Evolutionary conservation across 2,329 filamentous ascomycete genomes (phyloP), one percentile per base, ranked within the genome.

Genomic region (Xylaria hypoxylon): DNA sequence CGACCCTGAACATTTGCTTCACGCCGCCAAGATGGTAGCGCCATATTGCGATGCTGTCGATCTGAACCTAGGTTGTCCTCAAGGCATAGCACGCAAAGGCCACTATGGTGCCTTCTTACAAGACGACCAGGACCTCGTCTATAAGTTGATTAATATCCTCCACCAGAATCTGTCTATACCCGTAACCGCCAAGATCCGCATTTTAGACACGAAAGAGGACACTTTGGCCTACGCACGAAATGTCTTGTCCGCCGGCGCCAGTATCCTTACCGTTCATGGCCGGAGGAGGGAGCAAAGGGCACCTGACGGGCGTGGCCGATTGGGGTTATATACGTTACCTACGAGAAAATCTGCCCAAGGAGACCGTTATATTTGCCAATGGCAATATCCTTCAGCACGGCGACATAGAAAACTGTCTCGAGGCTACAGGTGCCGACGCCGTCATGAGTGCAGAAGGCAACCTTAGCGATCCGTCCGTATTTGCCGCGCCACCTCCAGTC

Each of bases 391-490:
- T 99, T 65, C 91, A 92, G 77, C 86, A 91, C 65, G 89, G 84
- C 0, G 95, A 99, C 77, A 83, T 99, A 11, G 86, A 90, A 57
- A 82, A 82, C 22, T 98, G 95, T 75, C 81, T 99, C 22, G 87
- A 89, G 56, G 92, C 85, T 4, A 99, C 96, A 0, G 94, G 94
- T 0, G 95, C 90, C 1, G 96, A 99, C 78, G 96, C 87, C 19
- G 89, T 99, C 58, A 98, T 99, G 96, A 95, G 91, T 71, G 96
- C 96, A 5, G 96, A 99, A 80, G 96, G 94, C 0, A 97, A 97
- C 76, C 85, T 99, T 0, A 95, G 93, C 75, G 93, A 99, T 76
- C 96, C 96, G 0, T 89, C 89, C 2, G 91, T 99, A 48, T 99
- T 99, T 76, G 89, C 90, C 15, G 80, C 83, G 35, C 84, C 89